phyloP scores from a whole-genome alignment of 345 rosid species.

The Sonneratia alba region DNA sequence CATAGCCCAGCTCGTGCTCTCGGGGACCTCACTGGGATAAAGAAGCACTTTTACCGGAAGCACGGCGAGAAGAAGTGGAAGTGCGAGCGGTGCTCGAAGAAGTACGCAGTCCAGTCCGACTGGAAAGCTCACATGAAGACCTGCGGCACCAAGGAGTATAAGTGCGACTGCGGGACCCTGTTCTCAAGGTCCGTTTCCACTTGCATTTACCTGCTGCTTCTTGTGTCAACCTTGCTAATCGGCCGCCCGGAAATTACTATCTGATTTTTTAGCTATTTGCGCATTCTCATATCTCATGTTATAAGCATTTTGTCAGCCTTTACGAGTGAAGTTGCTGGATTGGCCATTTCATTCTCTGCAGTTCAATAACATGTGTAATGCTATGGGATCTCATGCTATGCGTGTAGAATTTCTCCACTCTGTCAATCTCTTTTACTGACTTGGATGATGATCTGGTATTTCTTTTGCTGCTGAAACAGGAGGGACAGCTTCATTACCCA shows the following conservation, averaged over 20 bases:
- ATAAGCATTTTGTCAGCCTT: too few relatives aligned
- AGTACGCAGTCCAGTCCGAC: slow-evolving; percentile 74
- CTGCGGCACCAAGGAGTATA: slow-evolving; percentile 68
- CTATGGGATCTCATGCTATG: neutral
- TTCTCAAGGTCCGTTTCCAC: slow-evolving; percentile 44
- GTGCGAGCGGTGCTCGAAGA: slow-evolving; percentile 72
- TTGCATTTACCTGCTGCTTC: neutral
- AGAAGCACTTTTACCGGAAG: slow-evolving; percentile 68
- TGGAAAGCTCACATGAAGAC: slow-evolving; percentile 83
- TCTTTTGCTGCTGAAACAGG: slow-evolving; percentile 18
- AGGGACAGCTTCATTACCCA: slow-evolving; percentile 75
- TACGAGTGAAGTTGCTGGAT: too few relatives aligned
- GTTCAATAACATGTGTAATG: too few relatives aligned
- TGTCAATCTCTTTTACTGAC: neutral
- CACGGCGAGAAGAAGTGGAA: slow-evolving; percentile 83
- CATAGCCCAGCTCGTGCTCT: slow-evolving; percentile 61
- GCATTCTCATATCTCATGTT: too few relatives aligned
- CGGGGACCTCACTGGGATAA: slow-evolving; percentile 80
- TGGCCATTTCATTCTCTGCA: too few relatives aligned
- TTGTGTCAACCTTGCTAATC: neutral
- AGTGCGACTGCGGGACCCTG: slow-evolving; percentile 68
- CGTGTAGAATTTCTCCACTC: neutral
- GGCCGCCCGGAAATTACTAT: too few relatives aligned
- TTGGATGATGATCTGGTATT: neutral
- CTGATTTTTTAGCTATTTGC: too few relatives aligned